Evolutionary conservation across 805 yeast genomes (phyloP), one percentile per base, ranked within the genome.

Genomic region (Kodamaea laetipori): DNA sequence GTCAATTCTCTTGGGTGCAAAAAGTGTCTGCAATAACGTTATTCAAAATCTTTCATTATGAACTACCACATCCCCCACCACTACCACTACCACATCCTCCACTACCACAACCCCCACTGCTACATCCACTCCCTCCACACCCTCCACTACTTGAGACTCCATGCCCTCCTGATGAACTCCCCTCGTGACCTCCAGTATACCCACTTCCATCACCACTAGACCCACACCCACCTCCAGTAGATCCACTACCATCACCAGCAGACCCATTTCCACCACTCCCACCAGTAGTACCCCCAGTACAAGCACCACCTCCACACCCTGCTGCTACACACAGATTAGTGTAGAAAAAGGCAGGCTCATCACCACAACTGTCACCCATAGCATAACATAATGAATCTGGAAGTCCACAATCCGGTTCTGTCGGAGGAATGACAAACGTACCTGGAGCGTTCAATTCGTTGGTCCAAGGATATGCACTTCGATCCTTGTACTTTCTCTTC

Each of bases 361-460:
- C 24, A 8, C 24, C 24, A 8, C 24, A 21, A 21, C 8, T 6
- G 8, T 21, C 24, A 6, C 24, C 24, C 24, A 21, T 6, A 6
- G 24, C 6, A 21, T 21, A 21, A 8, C 24, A 21, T 6, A 21
- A 8, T 6, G 24, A 21, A 6, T 6, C 8, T 8, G 24, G 16
- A 25, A 13, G 13, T n/a, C 6, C 15, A 8, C 18, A 28, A 3
- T 42, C 19, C 4, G 53, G 49, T 4, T 24, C 39, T 7, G 28
- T 17, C 1, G 51, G 53, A 7, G 51, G 44, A n/a, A 45, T 23
- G 18, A 50, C 51, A 23, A 38, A 50, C 3, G 45, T 23, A 12
- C 31, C 33, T 8, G 46, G 45, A 25, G 34, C 21, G 10, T 24
- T 10, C 15, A 9, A 11, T 16, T 10, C 13, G 27, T 38, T 28